Percentiles rank a stretch among this genome's conserved stretches.
phyloP scores from a whole-genome alignment of 2,329 filamentous ascomycete species.

The Achaetomium macrosporum region DNA sequence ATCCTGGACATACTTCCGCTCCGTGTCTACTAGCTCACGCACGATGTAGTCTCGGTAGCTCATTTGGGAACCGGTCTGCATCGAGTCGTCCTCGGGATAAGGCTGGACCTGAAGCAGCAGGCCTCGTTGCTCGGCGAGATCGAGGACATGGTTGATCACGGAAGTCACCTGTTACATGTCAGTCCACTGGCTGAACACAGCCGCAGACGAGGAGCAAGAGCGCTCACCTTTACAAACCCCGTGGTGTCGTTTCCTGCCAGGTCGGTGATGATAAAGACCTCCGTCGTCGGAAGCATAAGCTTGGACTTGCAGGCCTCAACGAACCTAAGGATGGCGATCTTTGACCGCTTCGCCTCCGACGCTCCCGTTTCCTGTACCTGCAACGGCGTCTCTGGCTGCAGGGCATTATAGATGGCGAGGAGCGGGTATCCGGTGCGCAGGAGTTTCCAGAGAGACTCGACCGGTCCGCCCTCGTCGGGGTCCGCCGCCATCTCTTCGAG shows the following conservation, averaged over 20 bases:
- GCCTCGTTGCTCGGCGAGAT: constrained; percentile 73
- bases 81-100: constrained; percentile 50
- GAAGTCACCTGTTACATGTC: constrained; percentile 62
- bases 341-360: constrained; percentile 67
- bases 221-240: constrained; percentile 81
- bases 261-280: constrained; percentile 84
- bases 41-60: constrained; percentile 80
- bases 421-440: constrained; percentile 79
- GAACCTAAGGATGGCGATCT: constrained; percentile 88
- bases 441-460: constrained; percentile 85
- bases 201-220: not conserved
- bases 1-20: constrained; percentile 97
- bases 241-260: constrained; percentile 91
- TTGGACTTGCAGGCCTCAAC: constrained; percentile 82
- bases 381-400: constrained; percentile 64
- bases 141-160: constrained; percentile 87
- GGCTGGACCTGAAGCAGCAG: constrained; percentile 59
- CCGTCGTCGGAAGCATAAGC: constrained; percentile 68
- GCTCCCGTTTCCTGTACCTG: constrained; percentile 55
- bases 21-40: constrained; percentile 85
- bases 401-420: constrained; percentile 80
- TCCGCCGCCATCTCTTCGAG: constrained; percentile 62
- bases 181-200: constrained; percentile 20
- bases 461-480: constrained; percentile 63
- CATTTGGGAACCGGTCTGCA: constrained; percentile 59